A percentile compares a stretch with the other conserved stretches of the same genome.
These are phyloP conservation scores for Cordyceps farinosa DNA, from an alignment of 2,329 filamentous ascomycete species.

Conservation along the genomic window DNA sequence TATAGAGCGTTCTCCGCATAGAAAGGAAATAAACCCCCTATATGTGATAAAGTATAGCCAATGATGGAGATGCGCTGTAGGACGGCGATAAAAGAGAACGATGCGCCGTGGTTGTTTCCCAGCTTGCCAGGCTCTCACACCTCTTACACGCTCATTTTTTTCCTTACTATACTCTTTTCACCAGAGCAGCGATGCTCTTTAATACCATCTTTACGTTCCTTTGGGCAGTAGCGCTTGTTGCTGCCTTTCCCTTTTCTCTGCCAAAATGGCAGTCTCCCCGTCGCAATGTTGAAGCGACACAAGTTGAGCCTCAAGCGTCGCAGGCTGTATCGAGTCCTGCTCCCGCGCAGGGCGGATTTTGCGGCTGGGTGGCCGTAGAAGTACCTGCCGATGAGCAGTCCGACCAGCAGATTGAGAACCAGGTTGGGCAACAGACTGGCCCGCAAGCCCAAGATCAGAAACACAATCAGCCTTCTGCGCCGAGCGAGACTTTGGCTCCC, in stretches of 20 bases:
- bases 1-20: neutral
- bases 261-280: neutral
- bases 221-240: neutral
- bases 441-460: neutral
- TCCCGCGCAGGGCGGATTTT: neutral
- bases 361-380: constrained; percentile 1
- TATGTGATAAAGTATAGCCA: neutral
- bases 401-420: neutral
- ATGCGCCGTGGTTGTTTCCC: neutral
- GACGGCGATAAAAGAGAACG: constrained; percentile 1
- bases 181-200: constrained; percentile 11
- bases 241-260: constrained; percentile 11
- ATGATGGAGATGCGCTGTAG: neutral
- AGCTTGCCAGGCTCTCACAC: neutral
- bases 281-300: neutral
- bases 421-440: neutral
- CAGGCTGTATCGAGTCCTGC: neutral
- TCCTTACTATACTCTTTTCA: neutral
- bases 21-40: neutral
- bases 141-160: constrained; percentile 4
- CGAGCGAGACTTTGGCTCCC: constrained; percentile 4
- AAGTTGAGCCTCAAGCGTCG: neutral
- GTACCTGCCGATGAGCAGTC: neutral
- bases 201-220: constrained; percentile 11
- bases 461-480: neutral